These are phyloP conservation scores for Beta macrorhiza DNA, from an alignment of 179 eudicot species.

Conservation along the genomic window DNA sequence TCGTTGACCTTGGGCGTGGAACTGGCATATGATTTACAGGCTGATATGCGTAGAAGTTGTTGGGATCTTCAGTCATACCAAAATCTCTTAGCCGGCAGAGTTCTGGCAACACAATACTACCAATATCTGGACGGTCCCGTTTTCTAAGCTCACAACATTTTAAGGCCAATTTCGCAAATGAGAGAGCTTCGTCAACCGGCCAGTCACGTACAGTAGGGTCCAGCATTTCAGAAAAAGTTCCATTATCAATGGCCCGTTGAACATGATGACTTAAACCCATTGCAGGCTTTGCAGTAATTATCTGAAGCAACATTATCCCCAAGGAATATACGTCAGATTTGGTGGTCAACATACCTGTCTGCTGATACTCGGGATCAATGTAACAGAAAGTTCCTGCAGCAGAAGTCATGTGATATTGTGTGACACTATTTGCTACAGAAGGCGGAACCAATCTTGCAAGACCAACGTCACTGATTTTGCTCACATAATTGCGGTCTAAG, in stretches of 20 bases:
- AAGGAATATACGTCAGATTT: slow-evolving; percentile 47
- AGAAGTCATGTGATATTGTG: slow-evolving; percentile 50
- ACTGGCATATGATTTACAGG: slow-evolving; percentile 5
- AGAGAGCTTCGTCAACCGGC: slow-evolving; percentile 42
- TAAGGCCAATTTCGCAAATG: slow-evolving; percentile 37
- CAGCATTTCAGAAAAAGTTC: slow-evolving; percentile 29
- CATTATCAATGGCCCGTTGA: slow-evolving; percentile 36
- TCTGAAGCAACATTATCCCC: slow-evolving; percentile 46
- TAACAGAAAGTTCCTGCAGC: slow-evolving; percentile 55
- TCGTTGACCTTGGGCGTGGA: slow-evolving; percentile 25
- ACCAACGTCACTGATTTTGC: slow-evolving; percentile 52
- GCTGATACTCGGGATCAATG: slow-evolving; percentile 55
- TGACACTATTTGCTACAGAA: slow-evolving; percentile 41
- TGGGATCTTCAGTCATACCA: slow-evolving; percentile 32
- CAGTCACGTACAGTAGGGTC: slow-evolving; percentile 43
- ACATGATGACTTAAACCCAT: slow-evolving; percentile 50
- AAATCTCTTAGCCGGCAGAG: slow-evolving; percentile 33
- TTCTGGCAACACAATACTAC: slow-evolving; percentile 41
- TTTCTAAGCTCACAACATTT: slow-evolving; percentile 47
- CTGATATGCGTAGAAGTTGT: slow-evolving; percentile 16
- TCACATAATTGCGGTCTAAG: slow-evolving; percentile 42
- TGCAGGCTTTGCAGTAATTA: slow-evolving; percentile 40
- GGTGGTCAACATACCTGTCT: slow-evolving; percentile 42
- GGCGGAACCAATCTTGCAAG: slow-evolving; percentile 52
- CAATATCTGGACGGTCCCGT: slow-evolving; percentile 49